Base-by-base conservation (phyloP, 148 eudicot species). In the Diospyros lotus region DNA sequence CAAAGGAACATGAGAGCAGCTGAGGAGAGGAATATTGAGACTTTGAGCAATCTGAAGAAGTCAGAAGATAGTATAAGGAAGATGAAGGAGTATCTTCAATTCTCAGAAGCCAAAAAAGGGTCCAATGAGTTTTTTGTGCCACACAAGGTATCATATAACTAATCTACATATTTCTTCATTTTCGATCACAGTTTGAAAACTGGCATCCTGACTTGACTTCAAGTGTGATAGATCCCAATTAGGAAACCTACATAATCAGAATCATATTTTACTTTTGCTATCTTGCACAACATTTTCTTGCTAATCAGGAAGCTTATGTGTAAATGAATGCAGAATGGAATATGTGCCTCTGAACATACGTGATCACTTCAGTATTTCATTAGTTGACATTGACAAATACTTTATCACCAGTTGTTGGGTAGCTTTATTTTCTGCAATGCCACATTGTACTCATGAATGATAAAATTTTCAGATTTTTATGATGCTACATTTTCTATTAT, bases 21-120 rank as follows among this genome's bases (percentile, higher is more conserved):
- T 63, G 80, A 79, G 69, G 55, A 79, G 14, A 73, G 78, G 69
- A 79, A 76, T 66, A n/a, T 56, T 63, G 69, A 79, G 75, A 65
- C 75, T 42, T 63, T 82, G 74, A 68, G 48, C 64, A 82, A 51
- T 75, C 43, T 82, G 73, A 72, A 59, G 68, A 59, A 79, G 73
- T 79, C 78, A 69, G 85, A 79, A 70, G 80, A 73, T n/a, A 73
- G 50, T 18, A 55, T 28, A 17, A 75, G 28, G 54, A 75, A 68
- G 63, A 45, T 82, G 73, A 78, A 69, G 18, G 58, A 46, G 41
- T 56, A 73, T 10, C 73, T 71, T 2, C 66, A 58, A 45, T 62
- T 66, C 52, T 64, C 51, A 11, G 73, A 75, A 59, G 75, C 58
- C 70, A 51, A 68, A 39, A 75, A 11, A 41, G 73, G 50, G 53